These are phyloP conservation scores for Botryosphaeria agaves DNA, from an alignment of 2,329 filamentous ascomycete species.

Conservation along the genomic window DNA sequence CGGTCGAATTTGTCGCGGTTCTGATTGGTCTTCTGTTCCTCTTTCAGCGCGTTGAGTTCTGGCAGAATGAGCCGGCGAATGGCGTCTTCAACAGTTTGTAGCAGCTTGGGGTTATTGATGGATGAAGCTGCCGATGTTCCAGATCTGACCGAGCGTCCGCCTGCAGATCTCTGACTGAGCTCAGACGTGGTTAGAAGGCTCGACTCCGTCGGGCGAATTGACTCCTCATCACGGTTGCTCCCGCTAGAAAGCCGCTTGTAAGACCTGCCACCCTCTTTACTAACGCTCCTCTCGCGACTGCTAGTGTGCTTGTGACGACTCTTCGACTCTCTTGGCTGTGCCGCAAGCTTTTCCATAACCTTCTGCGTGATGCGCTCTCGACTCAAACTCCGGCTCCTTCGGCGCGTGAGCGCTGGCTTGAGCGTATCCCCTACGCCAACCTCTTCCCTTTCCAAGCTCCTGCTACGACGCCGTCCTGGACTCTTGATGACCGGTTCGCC, in stretches of 20 bases:
- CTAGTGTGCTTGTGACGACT: slow-evolving; percentile 13
- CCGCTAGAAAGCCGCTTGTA: slow-evolving; percentile 24
- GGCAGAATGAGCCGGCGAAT: slow-evolving; percentile 81
- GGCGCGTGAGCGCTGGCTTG: slow-evolving; percentile 40
- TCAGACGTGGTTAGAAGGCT: slow-evolving; percentile 42
- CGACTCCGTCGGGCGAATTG: slow-evolving; percentile 37
- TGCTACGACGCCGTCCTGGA: slow-evolving; percentile 29
- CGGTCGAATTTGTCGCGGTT: slow-evolving; percentile 52
- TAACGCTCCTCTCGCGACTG: slow-evolving; percentile 16
- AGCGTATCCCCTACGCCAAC: slow-evolving; percentile 27
- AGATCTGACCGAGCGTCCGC: slow-evolving; percentile 41
- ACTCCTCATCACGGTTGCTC: slow-evolving; percentile 33
- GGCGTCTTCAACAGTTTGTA: slow-evolving; percentile 85
- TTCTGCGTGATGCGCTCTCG: slow-evolving; percentile 50
- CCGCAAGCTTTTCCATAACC: slow-evolving; percentile 48
- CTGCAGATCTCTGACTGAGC: slow-evolving; percentile 36
- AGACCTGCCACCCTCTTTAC: slow-evolving; percentile 27
- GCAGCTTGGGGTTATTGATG: slow-evolving; percentile 78
- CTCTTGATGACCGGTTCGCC: slow-evolving; percentile 28
- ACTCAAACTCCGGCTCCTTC: slow-evolving; percentile 45
- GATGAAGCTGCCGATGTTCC: slow-evolving; percentile 47
- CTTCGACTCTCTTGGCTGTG: slow-evolving; percentile 28
- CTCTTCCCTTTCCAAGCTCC: slow-evolving; percentile 28
- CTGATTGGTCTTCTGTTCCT: slow-evolving; percentile 67
- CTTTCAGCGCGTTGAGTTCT: slow-evolving; percentile 78